Evolutionary conservation across 176 grass and related monocot genomes (phyloP), one percentile per base, ranked within the genome.

Genomic region (Phoenix dactylifera): DNA sequence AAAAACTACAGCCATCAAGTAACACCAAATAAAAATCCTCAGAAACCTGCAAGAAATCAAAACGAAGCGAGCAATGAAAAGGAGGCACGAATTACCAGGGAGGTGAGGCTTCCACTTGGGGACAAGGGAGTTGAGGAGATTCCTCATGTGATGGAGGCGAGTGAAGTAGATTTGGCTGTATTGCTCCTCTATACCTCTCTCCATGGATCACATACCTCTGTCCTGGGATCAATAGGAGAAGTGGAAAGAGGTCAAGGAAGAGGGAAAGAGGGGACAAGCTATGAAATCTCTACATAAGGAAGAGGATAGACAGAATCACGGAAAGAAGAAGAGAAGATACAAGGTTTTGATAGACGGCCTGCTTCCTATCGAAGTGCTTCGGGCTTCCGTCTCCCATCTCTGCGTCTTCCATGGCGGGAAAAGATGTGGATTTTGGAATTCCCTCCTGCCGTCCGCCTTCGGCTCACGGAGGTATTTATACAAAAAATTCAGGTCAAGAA

Each of bases 141-240:
- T 85, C 66, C 93, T 83, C 79, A 86, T 88, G 70, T 83, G 70
- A 65, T 89, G 93, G 59, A 98, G 87, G 1, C 93, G 81, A 71
- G 77, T 91, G 78, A 74, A 98, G 84, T 98, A 98, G 72, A 98
- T 92, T 20, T 98, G 93, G 73, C 87, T 92, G 74, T 88, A 98
- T 69, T 92, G 87, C 81, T 98, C 87, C 93, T 63, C 82, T 80
- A 67, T 98, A 98, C 87, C 39, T 78, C 93, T 98, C 93, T 32
- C 78, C 76, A 24, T 83, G 93, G 65, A 98, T 81, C 57, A 29
- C 85, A 61, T 80, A 98, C 78, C 87, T 67, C 73, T 85, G 51
- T 98, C 87, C 93, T 98, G 82, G 63, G 58, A 55, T 49, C 65
- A 69, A 68, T 44, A 44, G 35, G 3, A 12, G 9, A 9, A 44